Percentiles rank a stretch among this genome's conserved stretches.
phyloP scores from a whole-genome alignment of 306 rosid species.

The Mucuna pruriens region DNA sequence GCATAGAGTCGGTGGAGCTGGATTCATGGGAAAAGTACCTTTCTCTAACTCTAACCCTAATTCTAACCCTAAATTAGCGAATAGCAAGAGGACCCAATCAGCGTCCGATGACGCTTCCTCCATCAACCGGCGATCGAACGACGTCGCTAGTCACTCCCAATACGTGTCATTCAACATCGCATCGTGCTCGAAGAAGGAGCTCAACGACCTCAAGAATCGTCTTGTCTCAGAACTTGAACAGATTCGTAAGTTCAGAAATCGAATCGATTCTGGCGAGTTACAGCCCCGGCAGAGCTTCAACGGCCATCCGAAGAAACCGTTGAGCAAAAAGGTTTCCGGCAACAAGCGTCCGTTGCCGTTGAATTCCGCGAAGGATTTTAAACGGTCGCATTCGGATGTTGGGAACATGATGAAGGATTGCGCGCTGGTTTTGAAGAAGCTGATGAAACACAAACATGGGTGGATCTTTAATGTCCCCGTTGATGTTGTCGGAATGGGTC shows the following conservation, averaged over 20 bases:
- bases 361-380: slow-evolving; percentile 48
- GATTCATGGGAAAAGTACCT: slow-evolving; percentile 83
- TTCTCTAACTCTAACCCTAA: slow-evolving; percentile 57
- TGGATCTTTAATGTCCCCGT: slow-evolving; percentile 81
- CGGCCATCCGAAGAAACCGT: slow-evolving; percentile 53
- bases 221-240: slow-evolving; percentile 66
- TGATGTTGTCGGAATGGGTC: slow-evolving; percentile 60
- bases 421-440: slow-evolving; percentile 61
- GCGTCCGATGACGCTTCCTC: slow-evolving; percentile 84
- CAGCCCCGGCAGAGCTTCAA: slow-evolving; percentile 29
- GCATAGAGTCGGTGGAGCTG: slow-evolving; percentile 67
- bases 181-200: slow-evolving; percentile 60
- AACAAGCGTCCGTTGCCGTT: slow-evolving; percentile 64
- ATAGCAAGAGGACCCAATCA: slow-evolving; percentile 63
- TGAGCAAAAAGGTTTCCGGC: slow-evolving; percentile 61
- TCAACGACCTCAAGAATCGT: slow-evolving; percentile 62
- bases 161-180: slow-evolving; percentile 64
- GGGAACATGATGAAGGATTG: slow-evolving; percentile 67
- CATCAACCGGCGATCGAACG: slow-evolving; percentile 62
- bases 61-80: slow-evolving; percentile 47
- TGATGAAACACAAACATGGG: slow-evolving; percentile 75
- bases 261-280: slow-evolving; percentile 60
- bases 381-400: slow-evolving; percentile 55
- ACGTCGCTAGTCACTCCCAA: slow-evolving; percentile 42
- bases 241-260: slow-evolving; percentile 62